phyloP scores from a whole-genome alignment of 257 asterid genomes.

The Jasminum sambac region DNA sequence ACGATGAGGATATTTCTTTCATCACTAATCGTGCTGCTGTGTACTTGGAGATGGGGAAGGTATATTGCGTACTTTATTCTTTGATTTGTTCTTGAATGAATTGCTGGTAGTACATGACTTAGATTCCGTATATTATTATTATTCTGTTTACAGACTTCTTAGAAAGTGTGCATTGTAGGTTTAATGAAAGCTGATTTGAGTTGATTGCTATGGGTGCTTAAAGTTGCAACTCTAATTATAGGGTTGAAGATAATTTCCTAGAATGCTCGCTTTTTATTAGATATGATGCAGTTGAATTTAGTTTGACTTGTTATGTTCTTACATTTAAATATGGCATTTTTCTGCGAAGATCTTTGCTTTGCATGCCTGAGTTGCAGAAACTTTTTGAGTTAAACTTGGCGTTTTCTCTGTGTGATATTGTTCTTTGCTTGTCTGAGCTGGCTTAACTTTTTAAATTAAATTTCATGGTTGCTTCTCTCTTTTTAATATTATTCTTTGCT shows the following conservation, averaged over 20 bases:
- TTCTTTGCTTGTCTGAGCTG: background rate
- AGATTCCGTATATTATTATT: too few species aligned
- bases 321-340: too few species aligned
- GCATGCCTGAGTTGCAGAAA: too few species aligned
- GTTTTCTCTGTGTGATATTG: too few species aligned
- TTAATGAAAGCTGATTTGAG: background rate
- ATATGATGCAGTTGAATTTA: background rate
- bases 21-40: slow-evolving; percentile 94
- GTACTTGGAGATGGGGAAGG: slow-evolving; percentile 95
- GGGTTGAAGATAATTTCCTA: background rate
- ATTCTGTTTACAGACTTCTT: background rate
- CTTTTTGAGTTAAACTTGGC: too few species aligned
- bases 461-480: background rate
- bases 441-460: background rate
- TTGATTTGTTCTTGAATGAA: background rate
- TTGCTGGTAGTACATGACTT: background rate
- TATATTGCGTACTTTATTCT: slow-evolving; percentile 15
- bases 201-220: background rate
- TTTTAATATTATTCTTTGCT: too few species aligned
- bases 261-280: background rate
- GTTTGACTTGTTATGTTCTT: background rate
- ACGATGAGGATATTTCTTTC: slow-evolving; percentile 80
- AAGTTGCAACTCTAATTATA: background rate
- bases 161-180: background rate
- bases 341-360: too few species aligned